Evolutionary conservation across 768 basidiomycete genomes (phyloP).

Genomic region (Pleurotus eryngii): DNA sequence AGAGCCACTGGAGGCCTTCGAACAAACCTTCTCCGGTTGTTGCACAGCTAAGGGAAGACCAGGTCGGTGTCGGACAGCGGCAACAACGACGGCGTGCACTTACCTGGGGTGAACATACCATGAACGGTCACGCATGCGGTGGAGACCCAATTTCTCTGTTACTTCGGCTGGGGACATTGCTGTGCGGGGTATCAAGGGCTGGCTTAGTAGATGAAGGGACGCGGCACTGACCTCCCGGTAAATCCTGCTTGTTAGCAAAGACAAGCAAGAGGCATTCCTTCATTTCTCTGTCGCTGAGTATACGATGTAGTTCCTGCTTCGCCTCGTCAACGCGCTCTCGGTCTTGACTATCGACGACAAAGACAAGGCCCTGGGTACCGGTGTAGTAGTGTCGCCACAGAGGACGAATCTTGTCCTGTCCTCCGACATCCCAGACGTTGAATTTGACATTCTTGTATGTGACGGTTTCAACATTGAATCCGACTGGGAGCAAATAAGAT

Average conservation of each 20-base stretch:
- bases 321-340: conserved; percentile 95
- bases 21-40: conserved; percentile 96
- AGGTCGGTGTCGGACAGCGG: too few relatives aligned
- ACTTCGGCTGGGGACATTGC: conserved; percentile 99
- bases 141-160: conserved; percentile 92
- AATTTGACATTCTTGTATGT: conserved; percentile 98
- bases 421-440: conserved; percentile 96
- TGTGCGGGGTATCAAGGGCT: conserved; percentile 23
- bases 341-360: conserved; percentile 97
- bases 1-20: conserved; percentile 96
- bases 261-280: conserved; percentile 94
- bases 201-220: background rate
- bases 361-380: conserved; percentile 96
- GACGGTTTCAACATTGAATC: conserved; percentile 99
- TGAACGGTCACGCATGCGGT: conserved; percentile 93
- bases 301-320: conserved; percentile 91
- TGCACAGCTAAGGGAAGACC: conserved; percentile 62
- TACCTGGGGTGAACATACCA: conserved; percentile 99
- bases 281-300: conserved; percentile 97
- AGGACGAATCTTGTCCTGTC: conserved; percentile 99
- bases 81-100: conserved; percentile 16
- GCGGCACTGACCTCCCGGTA: conserved; percentile 78
- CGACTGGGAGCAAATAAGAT: conserved; percentile 50
- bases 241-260: conserved; percentile 99
- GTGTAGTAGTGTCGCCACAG: conserved; percentile 99